Conservation (phyloP, 2,329 filamentous ascomycete genomes). For the Fusarium sp. region DNA sequence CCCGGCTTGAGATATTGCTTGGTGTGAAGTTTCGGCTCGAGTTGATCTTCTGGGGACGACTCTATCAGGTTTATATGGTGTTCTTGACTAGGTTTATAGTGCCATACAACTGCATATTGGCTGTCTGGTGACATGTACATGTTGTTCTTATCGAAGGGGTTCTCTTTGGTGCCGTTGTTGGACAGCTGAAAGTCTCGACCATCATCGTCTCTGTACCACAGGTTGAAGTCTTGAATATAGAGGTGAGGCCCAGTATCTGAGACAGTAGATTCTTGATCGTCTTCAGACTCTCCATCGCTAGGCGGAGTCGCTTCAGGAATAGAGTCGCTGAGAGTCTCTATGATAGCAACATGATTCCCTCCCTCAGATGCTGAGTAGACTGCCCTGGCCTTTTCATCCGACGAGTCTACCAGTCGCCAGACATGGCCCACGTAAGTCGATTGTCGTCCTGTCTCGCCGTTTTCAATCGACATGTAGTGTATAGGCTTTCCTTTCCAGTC, state of each 20-base stretch:
- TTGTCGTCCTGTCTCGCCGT: constrained; percentile 26
- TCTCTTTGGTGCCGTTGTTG: constrained; percentile 27
- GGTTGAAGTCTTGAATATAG: constrained; percentile 19
- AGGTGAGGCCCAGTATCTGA: background rate
- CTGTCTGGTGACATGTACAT: constrained; percentile 33
- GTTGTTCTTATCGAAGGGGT: constrained; percentile 32
- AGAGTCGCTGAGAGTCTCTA: constrained; percentile 18
- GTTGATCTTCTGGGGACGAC: constrained; percentile 44
- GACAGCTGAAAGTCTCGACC: constrained; percentile 30
- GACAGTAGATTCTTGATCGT: background rate
- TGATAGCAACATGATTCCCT: constrained; percentile 24
- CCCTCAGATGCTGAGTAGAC: constrained; percentile 31
- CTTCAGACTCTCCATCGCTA: background rate
- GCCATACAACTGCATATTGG: constrained; percentile 37
- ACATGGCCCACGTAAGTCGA: constrained; percentile 38
- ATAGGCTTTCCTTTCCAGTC: constrained; percentile 33
- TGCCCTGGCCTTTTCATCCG: constrained; percentile 12
- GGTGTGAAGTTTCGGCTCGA: constrained; percentile 42
- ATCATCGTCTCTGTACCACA: constrained; percentile 17
- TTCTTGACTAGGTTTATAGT: constrained; percentile 37
- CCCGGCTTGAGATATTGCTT: constrained; percentile 45
- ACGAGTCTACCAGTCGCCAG: constrained; percentile 34
- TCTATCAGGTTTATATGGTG: constrained; percentile 38
- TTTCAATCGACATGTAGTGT: constrained; percentile 30
- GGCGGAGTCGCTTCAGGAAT: background rate